Percentiles rank a stretch among this genome's conserved stretches.
These are phyloP conservation scores for Vitis labrusca DNA, from an alignment of 164 flowering plant species.

Conservation along the genomic window DNA sequence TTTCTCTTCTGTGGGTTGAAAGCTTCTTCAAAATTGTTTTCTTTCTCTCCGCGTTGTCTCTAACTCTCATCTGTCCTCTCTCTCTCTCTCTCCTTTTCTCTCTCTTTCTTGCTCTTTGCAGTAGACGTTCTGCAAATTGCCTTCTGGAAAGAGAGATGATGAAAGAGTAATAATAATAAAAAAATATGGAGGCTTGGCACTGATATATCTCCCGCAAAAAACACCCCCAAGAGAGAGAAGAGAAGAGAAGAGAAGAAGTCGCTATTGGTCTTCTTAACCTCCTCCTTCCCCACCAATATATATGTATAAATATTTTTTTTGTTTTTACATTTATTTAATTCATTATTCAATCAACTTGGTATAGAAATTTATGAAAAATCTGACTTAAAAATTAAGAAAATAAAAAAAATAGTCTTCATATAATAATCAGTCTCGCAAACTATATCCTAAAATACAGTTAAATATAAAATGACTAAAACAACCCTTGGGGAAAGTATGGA, in stretches of 20 bases:
- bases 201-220: slow-evolving; percentile 22
- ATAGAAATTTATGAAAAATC: slow-evolving; percentile 12
- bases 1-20: slow-evolving; percentile 60
- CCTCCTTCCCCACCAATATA: slow-evolving; percentile 18
- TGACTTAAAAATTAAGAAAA: too few relatives aligned
- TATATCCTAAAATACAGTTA: too few relatives aligned
- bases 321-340: slow-evolving; percentile 1
- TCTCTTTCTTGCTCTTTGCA: slow-evolving; percentile 31
- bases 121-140: slow-evolving; percentile 38
- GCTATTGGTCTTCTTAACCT: slow-evolving; percentile 36
- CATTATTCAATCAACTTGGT: slow-evolving; percentile 12
- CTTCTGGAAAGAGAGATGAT: slow-evolving; percentile 45
- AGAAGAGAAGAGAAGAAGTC: slow-evolving; percentile 41
- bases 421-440: too few relatives aligned
- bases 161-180: slow-evolving; percentile 15
- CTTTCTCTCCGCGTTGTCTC: background rate
- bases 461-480: slow-evolving; percentile 8
- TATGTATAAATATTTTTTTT: slow-evolving; percentile 1
- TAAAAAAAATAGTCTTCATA: too few relatives aligned
- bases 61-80: slow-evolving; percentile 10
- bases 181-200: slow-evolving; percentile 18
- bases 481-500: background rate
- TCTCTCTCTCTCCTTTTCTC: slow-evolving; percentile 32
- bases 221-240: slow-evolving; percentile 23
- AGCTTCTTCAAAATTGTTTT: slow-evolving; percentile 35